Conservation (phyloP, 352 stramenopile genomes). For the Elongisporangium anandrum region DNA sequence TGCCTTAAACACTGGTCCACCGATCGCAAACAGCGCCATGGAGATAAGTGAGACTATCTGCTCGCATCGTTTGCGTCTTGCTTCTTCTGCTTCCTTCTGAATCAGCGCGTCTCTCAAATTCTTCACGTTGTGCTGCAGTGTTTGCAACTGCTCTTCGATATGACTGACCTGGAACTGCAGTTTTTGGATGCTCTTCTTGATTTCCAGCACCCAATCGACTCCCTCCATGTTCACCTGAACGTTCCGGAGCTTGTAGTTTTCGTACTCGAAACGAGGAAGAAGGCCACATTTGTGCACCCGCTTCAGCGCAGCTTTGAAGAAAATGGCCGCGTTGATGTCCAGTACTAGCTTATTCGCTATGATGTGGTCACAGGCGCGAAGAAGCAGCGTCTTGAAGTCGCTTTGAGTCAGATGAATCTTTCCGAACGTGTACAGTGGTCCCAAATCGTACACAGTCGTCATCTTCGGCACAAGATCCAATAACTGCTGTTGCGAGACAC, state of each 20-base stretch:
- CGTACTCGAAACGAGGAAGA: neutral
- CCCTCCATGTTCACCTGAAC: neutral
- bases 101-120: neutral
- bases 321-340: neutral
- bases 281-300: neutral
- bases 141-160: neutral
- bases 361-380: neutral
- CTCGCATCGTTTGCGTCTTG: neutral
- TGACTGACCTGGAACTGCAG: neutral
- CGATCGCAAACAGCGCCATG: neutral
- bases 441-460: neutral
- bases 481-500: neutral
- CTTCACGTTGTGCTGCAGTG: neutral
- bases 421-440: neutral
- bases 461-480: neutral
- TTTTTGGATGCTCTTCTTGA: neutral
- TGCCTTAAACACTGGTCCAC: neutral
- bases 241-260: neutral
- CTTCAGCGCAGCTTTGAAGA: neutral
- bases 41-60: neutral
- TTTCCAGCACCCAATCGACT: neutral
- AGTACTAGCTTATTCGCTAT: neutral
- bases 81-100: neutral
- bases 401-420: neutral
- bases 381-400: neutral